A percentile compares a stretch with the other conserved stretches of the same genome.
Conservation (phyloP, 108 stramenopile species). For the Mayamaea pseudoterrestris region DNA sequence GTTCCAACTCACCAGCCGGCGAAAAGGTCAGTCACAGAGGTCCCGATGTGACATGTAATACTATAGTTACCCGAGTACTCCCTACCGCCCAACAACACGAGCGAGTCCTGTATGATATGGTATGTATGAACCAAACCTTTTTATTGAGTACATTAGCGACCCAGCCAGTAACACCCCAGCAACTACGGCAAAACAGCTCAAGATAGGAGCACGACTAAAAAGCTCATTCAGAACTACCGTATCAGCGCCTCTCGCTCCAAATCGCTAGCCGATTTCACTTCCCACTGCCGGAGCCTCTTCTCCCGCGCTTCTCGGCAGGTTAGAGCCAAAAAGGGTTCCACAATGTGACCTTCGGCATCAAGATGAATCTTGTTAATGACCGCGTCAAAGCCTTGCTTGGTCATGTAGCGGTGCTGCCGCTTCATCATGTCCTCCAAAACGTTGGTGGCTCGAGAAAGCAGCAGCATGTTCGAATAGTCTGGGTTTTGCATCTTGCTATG, state of each 20-base stretch:
- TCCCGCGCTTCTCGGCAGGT: constrained; percentile 44
- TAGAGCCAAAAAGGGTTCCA: constrained; percentile 67
- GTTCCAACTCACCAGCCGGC: no score
- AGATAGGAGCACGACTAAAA: neutral
- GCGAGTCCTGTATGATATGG: no score
- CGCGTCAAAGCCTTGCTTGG: constrained; percentile 37
- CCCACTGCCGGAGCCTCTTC: constrained; percentile 44
- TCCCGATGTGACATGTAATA: no score
- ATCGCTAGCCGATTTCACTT: constrained; percentile 42
- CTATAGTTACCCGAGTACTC: no score
- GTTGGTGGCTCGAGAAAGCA: constrained; percentile 57
- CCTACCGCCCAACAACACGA: no score
- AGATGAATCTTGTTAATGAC: constrained; percentile 69
- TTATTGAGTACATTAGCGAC: no score
- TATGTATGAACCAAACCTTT: no score
- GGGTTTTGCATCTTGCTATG: constrained; percentile 56
- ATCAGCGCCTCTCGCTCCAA: constrained; percentile 33
- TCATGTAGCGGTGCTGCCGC: constrained; percentile 44
- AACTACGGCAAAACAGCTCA: no score
- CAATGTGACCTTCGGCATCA: constrained; percentile 57
- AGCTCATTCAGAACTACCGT: constrained; percentile 8
- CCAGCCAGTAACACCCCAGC: no score
- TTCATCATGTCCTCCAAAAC: constrained; percentile 47
- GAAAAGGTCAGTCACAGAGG: no score
- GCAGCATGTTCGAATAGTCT: constrained; percentile 67